A percentile compares a stretch with the other conserved stretches of the same genome.
phyloP scores from a whole-genome alignment of 148 eudicot species.

The Rhododendron kiyosumense region DNA sequence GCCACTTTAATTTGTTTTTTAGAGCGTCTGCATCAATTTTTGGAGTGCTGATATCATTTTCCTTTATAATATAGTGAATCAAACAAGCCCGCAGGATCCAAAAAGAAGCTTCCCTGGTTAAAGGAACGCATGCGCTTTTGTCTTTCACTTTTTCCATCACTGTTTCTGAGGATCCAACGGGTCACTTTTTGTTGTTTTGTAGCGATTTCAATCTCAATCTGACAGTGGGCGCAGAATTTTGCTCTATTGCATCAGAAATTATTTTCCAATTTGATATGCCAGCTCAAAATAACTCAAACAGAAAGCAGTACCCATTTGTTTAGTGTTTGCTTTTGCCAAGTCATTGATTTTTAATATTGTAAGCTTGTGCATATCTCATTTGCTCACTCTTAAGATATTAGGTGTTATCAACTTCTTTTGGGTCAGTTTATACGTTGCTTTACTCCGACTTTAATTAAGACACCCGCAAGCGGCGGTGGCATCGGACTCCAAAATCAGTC shows the following conservation, averaged over 20 bases:
- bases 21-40: no score
- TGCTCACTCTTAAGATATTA: no score
- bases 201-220: not conserved
- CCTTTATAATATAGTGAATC: not conserved
- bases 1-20: no score
- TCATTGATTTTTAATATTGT: not conserved
- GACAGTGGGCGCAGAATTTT: not conserved
- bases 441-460: no score
- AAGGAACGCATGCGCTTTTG: not conserved
- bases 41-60: no score
- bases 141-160: not conserved
- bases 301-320: not conserved
- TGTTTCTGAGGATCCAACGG: not conserved
- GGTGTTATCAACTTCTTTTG: no score
- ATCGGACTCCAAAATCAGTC: no score
- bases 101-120: not conserved
- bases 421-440: no score
- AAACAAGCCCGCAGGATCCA: not conserved
- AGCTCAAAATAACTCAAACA: not conserved
- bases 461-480: no score
- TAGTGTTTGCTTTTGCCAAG: not conserved
- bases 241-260: not conserved
- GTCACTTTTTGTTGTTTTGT: not conserved
- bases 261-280: not conserved
- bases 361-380: not conserved